Evolutionary conservation across 2,329 filamentous ascomycete species (phyloP), one percentile per base, ranked within the genome.

Genomic region (Ceratocystis eucalypticola): DNA sequence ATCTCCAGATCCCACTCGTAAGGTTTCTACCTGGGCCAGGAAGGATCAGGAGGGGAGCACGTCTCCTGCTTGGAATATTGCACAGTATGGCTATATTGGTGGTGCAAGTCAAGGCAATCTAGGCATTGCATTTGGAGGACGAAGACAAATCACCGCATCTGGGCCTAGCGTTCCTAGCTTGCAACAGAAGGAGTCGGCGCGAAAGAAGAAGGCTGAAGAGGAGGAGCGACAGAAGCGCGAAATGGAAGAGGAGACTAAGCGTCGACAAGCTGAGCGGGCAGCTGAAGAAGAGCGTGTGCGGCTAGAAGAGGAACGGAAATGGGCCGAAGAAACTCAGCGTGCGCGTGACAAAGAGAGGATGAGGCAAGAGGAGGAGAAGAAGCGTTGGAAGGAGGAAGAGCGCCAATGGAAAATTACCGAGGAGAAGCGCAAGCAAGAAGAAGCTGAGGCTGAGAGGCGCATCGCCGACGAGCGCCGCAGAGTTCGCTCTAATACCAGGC

Each of bases 11-110:
- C 79, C 79, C 2, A 71, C 72, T 57, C 83, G 80, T 41, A 80
- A 81, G 37, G 75, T 80, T 15, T 81, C 85, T 64, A 95, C 86
- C 76, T 97, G 94, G 94, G 96, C 89, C 75, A 95, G 85, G 74
- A 89, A 83, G 75, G 82, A 84, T 66, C 90, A 96, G 71, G 89
- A 96, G 75, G 84, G 84, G 17, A 82, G 81, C 57, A 96, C 92
- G 1, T 82, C 87, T 30, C 94, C 94, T 0, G 94, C 94, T 1
- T 99, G 94, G 94, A 99, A 97, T 74, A 97, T 97, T 71, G 88
- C 92, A 67, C 94, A 99, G 74, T 99, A 99, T 74, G 92, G 94
- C 6, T 99, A 96, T 76, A 94, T 97, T 88, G 94, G 94, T 67
- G 94, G 94, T 62, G 94, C 94, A 30, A 96, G 90, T 72, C 94